Percentiles rank a stretch among this genome's conserved stretches.
Conservation (phyloP, 1,139 yeast species). For the Petasospora fabianii region DNA sequence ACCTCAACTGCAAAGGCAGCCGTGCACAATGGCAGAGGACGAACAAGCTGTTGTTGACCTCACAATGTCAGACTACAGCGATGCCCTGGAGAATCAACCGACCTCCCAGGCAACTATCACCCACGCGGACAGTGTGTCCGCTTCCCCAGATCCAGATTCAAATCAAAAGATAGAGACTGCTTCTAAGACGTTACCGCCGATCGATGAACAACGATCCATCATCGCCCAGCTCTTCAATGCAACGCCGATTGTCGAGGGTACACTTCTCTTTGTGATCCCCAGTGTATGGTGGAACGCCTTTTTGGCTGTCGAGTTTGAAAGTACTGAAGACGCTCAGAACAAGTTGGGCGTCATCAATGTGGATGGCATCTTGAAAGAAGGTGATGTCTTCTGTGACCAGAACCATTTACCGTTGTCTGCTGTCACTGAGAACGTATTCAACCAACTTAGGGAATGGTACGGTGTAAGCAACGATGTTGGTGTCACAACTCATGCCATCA, state of each 20-base stretch:
- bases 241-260: constrained; percentile 29
- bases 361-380: constrained; percentile 27
- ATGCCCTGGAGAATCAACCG: neutral
- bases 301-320: constrained; percentile 19
- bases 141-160: too few relatives aligned
- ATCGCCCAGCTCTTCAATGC: constrained; percentile 12
- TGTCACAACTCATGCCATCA: too few relatives aligned
- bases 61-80: constrained; percentile 6
- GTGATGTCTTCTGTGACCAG: constrained; percentile 32
- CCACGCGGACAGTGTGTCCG: too few relatives aligned
- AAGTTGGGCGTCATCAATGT: constrained; percentile 36
- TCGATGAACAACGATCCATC: constrained; percentile 21
- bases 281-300: constrained; percentile 35
- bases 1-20: too few relatives aligned
- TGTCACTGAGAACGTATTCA: constrained; percentile 42
- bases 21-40: too few relatives aligned
- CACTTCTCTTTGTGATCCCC: constrained; percentile 34
- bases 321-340: constrained; percentile 18
- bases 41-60: constrained; percentile 5
- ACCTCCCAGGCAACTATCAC: constrained; percentile 7
- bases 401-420: constrained; percentile 30
- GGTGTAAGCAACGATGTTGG: too few relatives aligned
- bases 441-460: constrained; percentile 48
- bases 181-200: too few relatives aligned
- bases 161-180: too few relatives aligned